Evolutionary conservation across 1,139 yeast species (phyloP), one percentile per base, ranked within the genome.

Genomic region (Diutina siamensis): DNA sequence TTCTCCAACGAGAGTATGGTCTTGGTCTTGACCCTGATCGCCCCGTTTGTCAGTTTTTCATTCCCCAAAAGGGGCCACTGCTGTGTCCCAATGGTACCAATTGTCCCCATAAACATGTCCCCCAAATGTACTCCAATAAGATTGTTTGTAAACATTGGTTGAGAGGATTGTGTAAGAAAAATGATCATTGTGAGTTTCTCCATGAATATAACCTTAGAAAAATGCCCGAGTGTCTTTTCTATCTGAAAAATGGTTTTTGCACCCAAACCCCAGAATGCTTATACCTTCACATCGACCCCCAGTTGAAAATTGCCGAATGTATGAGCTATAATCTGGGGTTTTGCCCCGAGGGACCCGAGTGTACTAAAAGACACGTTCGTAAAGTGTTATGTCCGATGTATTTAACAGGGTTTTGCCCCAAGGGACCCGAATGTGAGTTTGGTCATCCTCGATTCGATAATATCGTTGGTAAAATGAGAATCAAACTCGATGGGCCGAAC

Each of bases 141-240:
- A 69, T 71, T 47, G 98, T 92, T 17, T 92, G 98, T 61, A 92
- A 94, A 71, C 97, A 92, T 68, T 92, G 99, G 99, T 76, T 94
- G 44, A 76, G 97, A 54, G 98, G 98, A 0, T 74, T 94, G 35
- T 94, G 99, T 64, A 94, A 94, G 65, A 92, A 89, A 67, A 95
- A 94, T 47, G 96, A 89, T 55, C 89, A 85, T 52, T 94, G 98
- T 64, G 99, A 94, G 65, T 94, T 87, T 57, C 65, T 94, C 45
- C 99, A 94, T 63, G 99, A 94, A 58, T 92, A 89, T 60, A 92
- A 92, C 58, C 67, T 92, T 55, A 75, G 95, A 50, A 88, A 86
- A 61, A 89, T 94, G 95, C 98, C 98, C 2, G 98, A 94, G 62
- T 94, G 98, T 63, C 75, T 88, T 35, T 86, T 86, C 60, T 89